These are phyloP conservation scores for Salix suchowensis DNA, from an alignment of 345 rosid species.

Conservation along the genomic window DNA sequence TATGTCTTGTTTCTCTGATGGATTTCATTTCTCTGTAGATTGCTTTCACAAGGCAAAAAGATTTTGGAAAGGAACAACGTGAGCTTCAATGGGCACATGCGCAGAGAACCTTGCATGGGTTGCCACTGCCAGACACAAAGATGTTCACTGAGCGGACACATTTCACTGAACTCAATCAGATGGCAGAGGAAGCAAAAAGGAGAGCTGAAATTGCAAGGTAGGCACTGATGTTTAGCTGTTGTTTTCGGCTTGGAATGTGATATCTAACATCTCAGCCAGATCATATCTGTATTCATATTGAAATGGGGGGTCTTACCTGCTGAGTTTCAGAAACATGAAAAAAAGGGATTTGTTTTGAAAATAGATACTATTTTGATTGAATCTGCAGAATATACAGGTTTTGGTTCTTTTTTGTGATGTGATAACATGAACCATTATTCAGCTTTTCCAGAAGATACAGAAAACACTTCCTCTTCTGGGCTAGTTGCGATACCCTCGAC, in stretches of 20 bases:
- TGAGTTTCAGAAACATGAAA: too few relatives aligned
- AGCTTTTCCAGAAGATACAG: too few relatives aligned
- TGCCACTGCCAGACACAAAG: slow-evolving; percentile 89
- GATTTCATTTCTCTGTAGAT: slow-evolving; percentile 45
- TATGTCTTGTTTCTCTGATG: slow-evolving; percentile 4
- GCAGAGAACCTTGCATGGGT: slow-evolving; percentile 91
- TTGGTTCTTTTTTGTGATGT: too few relatives aligned
- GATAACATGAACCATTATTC: too few relatives aligned
- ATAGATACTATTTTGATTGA: too few relatives aligned
- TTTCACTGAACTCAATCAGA: slow-evolving; percentile 83
- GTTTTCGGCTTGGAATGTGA: neutral
- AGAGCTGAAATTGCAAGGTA: slow-evolving; percentile 98
- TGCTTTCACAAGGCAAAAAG: slow-evolving; percentile 96
- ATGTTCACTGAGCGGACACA: slow-evolving; percentile 83
- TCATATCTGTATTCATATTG: too few relatives aligned
- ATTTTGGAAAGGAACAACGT: slow-evolving; percentile 93
- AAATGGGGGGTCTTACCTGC: too few relatives aligned
- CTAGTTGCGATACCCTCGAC: too few relatives aligned
- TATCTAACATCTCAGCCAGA: neutral
- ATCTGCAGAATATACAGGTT: too few relatives aligned
- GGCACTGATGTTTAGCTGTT: neutral
- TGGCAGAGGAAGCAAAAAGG: slow-evolving; percentile 97
- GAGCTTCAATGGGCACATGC: slow-evolving; percentile 99
- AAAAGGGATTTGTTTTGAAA: too few relatives aligned
- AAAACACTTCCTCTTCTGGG: too few relatives aligned